Evolutionary conservation across 441 rosid species (phyloP), one percentile per base, ranked within the genome.

Genomic region (Corymbia citriodora): DNA sequence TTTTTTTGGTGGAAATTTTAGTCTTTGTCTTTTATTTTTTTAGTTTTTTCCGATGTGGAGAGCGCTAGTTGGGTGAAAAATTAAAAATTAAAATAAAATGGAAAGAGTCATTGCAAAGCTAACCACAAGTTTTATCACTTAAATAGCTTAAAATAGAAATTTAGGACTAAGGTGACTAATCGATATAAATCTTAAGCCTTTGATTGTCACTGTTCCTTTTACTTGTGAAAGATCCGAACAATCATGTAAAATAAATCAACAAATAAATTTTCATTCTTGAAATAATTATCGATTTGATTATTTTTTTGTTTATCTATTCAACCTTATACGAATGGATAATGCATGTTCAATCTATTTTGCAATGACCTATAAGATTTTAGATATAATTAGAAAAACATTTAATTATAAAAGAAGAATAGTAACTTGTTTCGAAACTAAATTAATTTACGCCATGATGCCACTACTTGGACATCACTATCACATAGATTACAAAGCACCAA

Each of bases 401-500:
- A 7, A 13, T 74, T 12, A 40, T 40, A 40, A 40, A 40, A 74
- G n/a, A 74, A 40, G n/a, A 40, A 23, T 74, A 40, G 52, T 48
- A 7, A 74, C 52, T 40, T 23, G 52, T 45, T 74, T 74, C 52
- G 11, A 40, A 23, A 74, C 10, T 40, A 74, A 40, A 40, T 6
- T 5, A 6, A 1, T 2, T 40, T 11, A 74, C 0, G 6, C 50
- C 50, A 13, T 0, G 0, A 40, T 74, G 4, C 2, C 19, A 15
- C 8, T 65, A 7, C 72, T 65, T n/a, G 6, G 15, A 23, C 14
- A 40, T 29, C n/a, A 68, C 83, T 40, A 2, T 5, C 1, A 31
- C 10, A 8, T 65, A 68, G 72, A 63, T 18, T n/a, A n/a, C n/a
- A 16, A 68, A 65, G 83, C 50, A 40, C 5, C 83, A 21, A 1